A percentile compares a stretch with the other conserved stretches of the same genome.
phyloP scores from a whole-genome alignment of 768 basidiomycete species.

The Punctularia strigosozonata region DNA sequence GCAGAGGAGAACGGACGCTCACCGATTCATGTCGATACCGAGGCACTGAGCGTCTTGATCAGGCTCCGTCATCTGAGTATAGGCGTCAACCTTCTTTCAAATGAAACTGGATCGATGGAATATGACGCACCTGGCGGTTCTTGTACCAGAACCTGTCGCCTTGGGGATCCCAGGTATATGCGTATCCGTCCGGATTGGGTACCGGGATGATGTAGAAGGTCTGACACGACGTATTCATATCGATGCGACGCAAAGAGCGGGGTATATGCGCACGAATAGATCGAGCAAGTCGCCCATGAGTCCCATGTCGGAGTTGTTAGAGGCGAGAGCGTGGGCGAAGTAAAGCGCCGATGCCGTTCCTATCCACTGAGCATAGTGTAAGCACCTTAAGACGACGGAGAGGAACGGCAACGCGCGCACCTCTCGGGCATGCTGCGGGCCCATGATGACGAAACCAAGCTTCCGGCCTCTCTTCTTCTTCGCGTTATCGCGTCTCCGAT shows the following conservation, averaged over 20 bases:
- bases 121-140: conserved; percentile 52
- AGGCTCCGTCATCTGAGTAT: conserved; percentile 14
- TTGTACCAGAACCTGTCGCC: conserved; percentile 77
- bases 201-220: conserved; percentile 48
- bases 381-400: conserved; percentile 4
- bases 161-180: conserved; percentile 56
- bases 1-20: conserved; percentile 9
- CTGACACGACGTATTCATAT: background rate
- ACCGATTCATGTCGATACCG: conserved; percentile 76
- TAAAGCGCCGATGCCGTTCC: conserved; percentile 66
- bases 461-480: conserved; percentile 18
- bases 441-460: conserved; percentile 54
- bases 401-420: conserved; percentile 22
- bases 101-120: too few relatives aligned
- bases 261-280: conserved; percentile 29
- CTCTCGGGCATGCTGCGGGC: conserved; percentile 70
- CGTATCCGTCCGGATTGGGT: conserved; percentile 66
- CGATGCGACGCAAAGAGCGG: conserved; percentile 3
- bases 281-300: conserved; percentile 40
- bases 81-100: too few relatives aligned
- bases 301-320: conserved; percentile 31
- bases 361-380: conserved; percentile 47
- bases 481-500: conserved; percentile 5
- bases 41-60: conserved; percentile 38
- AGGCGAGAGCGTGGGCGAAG: conserved; percentile 56